phyloP scores from a whole-genome alignment of 2,329 filamentous ascomycete genomes.

The Hymenoscyphus linearis region DNA sequence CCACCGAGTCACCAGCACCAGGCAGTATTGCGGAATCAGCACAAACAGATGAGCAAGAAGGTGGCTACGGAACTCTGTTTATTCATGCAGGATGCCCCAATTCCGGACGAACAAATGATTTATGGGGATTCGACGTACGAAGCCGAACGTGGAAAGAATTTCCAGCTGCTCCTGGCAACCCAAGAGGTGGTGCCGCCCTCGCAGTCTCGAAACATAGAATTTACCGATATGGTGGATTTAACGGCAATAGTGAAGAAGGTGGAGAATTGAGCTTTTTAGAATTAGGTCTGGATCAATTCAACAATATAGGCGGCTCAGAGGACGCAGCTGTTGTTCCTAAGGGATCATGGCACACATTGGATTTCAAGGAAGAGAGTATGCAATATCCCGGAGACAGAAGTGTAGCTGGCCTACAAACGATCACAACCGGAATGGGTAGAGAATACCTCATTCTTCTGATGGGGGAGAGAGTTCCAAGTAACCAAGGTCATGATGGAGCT shows the following conservation, averaged over 20 bases:
- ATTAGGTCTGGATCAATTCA: slow-evolving; percentile 50
- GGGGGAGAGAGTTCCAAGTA: slow-evolving; percentile 49
- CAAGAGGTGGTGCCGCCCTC: slow-evolving; percentile 63
- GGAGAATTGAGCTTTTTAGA: slow-evolving; percentile 64
- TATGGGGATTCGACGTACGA: slow-evolving; percentile 72
- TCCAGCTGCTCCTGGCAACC: slow-evolving; percentile 59
- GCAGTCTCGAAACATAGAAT: slow-evolving; percentile 58
- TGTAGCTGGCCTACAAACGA: slow-evolving; percentile 48
- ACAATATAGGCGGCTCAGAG: slow-evolving; percentile 43
- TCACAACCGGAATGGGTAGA: slow-evolving; percentile 53
- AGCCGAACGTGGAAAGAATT: slow-evolving; percentile 62
- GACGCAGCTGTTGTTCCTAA: slow-evolving; percentile 48
- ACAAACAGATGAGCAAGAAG: slow-evolving; percentile 52
- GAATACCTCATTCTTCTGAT: slow-evolving; percentile 59
- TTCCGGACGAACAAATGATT: slow-evolving; percentile 57
- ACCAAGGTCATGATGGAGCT: slow-evolving; percentile 44
- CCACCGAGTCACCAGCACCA: slow-evolving; percentile 48
- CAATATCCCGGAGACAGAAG: slow-evolving; percentile 50
- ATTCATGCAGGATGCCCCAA: slow-evolving; percentile 69
- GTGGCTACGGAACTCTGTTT: slow-evolving; percentile 64
- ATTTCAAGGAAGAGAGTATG: slow-evolving; percentile 37
- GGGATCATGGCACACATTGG: slow-evolving; percentile 50
- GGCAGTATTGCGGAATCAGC: slow-evolving; percentile 53
- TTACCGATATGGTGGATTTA: slow-evolving; percentile 77
- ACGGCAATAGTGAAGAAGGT: slow-evolving; percentile 64